These are phyloP conservation scores for Fusarium keratoplasticum DNA, from an alignment of 2,329 filamentous ascomycete species.

Conservation along the genomic window DNA sequence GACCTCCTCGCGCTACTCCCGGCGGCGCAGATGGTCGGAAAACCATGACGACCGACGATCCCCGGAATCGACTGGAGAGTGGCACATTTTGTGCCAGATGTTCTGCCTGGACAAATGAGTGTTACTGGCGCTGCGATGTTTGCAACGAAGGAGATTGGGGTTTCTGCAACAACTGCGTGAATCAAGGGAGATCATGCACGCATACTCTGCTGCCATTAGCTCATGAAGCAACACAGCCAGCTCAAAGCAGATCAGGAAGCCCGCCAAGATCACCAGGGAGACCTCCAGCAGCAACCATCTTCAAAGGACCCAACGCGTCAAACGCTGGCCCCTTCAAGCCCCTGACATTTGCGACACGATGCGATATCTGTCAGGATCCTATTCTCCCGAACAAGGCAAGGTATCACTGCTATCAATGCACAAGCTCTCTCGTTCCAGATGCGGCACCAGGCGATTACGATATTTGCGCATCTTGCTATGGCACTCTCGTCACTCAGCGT, in stretches of 20 bases:
- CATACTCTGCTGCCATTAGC: conserved; percentile 84
- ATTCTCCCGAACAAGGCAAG: conserved; percentile 78
- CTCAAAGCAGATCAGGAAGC: conserved; percentile 52
- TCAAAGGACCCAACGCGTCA: conserved; percentile 59
- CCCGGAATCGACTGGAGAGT: conserved; percentile 74
- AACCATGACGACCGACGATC: conserved; percentile 74
- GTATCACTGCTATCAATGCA: conserved; percentile 85
- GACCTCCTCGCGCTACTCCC: conserved; percentile 60
- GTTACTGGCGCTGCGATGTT: conserved; percentile 88
- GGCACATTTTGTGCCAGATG: conserved; percentile 90
- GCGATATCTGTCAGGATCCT: conserved; percentile 79
- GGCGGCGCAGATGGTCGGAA: conserved; percentile 66
- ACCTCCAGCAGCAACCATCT: conserved; percentile 61
- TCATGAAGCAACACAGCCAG: conserved; percentile 61
- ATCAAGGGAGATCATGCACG: conserved; percentile 82
- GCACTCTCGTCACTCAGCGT: conserved; percentile 69
- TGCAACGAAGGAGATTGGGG: conserved; percentile 97
- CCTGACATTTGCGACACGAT: conserved; percentile 78
- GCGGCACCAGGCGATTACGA: conserved; percentile 81
- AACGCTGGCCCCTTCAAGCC: conserved; percentile 71
- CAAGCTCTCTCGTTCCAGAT: conserved; percentile 60
- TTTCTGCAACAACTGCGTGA: conserved; percentile 89
- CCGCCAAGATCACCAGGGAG: conserved; percentile 56
- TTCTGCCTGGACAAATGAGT: conserved; percentile 78
- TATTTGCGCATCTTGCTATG: conserved; percentile 84